Base-by-base conservation (phyloP, 2,329 filamentous ascomycete genomes). In the Chaetomiaceae sp. region DNA sequence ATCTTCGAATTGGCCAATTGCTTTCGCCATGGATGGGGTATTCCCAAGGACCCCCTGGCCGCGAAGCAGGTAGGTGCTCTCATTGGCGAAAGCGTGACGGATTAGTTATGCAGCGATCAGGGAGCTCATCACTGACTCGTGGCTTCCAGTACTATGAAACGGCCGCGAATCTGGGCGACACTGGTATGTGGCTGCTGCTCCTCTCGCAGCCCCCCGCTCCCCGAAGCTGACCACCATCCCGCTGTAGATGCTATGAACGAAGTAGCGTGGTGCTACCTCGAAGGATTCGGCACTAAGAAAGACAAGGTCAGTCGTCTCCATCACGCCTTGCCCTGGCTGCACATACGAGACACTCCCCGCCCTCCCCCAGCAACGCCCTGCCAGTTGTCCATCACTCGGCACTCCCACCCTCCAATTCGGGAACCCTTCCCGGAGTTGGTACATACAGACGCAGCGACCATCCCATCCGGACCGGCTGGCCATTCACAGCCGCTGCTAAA, bases 181-280 rank as follows among this genome's bases (percentile, higher is more conserved):
- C 88, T 39, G 81, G 81, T 82, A 69, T 64, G 78, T 68, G n/a
- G n/a, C n/a, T n/a, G n/a, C n/a, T n/a, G n/a, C 50, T 16, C 20
- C 45, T 27, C 21, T 13, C 40, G 23, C 4, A 21, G 3, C 31
- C 25, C 14, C 44, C 47, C 37, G 34, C 34, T 16, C 19, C 37
- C 34, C 19, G 44, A 56, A 57, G 59, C 66, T 67, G 56, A 67
- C 62, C 60, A 44, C 40, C 50, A 34, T 16, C 20, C n/a, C n/a
- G n/a, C n/a, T n/a, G 56, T 48, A 83, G 93, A 99, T 73, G 93
- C 91, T 51, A 96, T 97, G 91, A 96, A 96, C 66, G 92, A 97
- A 70, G 86, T 86, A 48, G 93, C 85, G 31, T 95, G 90, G 89
- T 99, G 93, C 73, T 97, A 93, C 76, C 70, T 95, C 23, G 87